Evolutionary conservation across 768 basidiomycete species (phyloP), one percentile per base, ranked within the genome.

Genomic region (Phylloporus sp.): DNA sequence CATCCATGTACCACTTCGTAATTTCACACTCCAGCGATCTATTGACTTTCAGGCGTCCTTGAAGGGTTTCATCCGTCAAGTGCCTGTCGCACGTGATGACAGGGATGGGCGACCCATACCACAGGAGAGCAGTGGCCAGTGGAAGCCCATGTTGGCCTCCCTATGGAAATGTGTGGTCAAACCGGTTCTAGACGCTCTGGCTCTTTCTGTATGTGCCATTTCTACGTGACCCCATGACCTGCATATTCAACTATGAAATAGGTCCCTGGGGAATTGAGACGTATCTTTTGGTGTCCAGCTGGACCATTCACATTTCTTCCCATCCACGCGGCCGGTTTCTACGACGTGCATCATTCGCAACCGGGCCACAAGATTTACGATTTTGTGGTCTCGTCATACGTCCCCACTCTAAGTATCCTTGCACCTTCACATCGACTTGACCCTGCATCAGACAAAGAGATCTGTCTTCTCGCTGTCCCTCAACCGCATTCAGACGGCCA

Each of bases 381-480:
- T n/a, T n/a, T n/a, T n/a, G n/a, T n/a, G n/a, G n/a, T n/a, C n/a
- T n/a, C n/a, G n/a, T n/a, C n/a, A n/a, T n/a, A n/a, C n/a, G n/a
- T n/a, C n/a, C n/a, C n/a, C n/a, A n/a, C n/a, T n/a, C n/a, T n/a
- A n/a, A n/a, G 5, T 16, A 35, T 16, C 15, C 34, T 35, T 15
- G 16, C n/a, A 15, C 15, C 8, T 35, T 35, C 34, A 11, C 9
- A n/a, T n/a, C n/a, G n/a, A n/a, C n/a, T n/a, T n/a, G 13, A 29
- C 18, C 22, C 8, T 6, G 5, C 16, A 22, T 7, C 18, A 7
- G 36, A 11, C 18, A n/a, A 16, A 10, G 31, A 35, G 16, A 24
- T 47, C 32, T 16, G 22, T 18, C 23, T 62, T 5, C 47, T 63
- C 7, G 28, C 52, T 22, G 48, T 63, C 34, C 24, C 36, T 5